Evolutionary conservation across 371 early-diverging fungal genomes (phyloP).

Genomic region (Funneliformis caledonium): DNA sequence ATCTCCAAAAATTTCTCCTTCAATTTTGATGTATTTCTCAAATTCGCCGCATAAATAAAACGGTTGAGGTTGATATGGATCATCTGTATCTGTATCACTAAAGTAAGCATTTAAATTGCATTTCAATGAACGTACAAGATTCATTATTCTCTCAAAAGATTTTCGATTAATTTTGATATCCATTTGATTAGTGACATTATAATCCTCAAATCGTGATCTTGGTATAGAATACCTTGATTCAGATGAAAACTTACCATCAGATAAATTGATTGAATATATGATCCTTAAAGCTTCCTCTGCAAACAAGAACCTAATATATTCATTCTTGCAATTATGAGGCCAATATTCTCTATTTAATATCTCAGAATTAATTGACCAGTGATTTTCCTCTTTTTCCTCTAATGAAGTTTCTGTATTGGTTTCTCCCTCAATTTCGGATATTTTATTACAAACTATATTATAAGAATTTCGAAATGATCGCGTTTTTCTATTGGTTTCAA

Average conservation of each 20-base stretch:
- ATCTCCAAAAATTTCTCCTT: neutral
- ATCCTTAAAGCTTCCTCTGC: neutral
- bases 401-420: neutral
- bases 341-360: neutral
- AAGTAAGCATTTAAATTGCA: neutral
- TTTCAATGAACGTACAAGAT: neutral
- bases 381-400: neutral
- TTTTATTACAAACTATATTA: neutral
- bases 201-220: neutral
- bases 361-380: neutral
- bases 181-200: neutral
- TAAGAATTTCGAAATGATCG: neutral
- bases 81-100: neutral
- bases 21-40: neutral
- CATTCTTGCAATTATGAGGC: neutral
- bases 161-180: neutral
- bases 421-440: neutral
- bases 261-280: neutral
- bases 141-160: neutral
- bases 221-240: neutral
- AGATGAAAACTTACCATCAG: neutral
- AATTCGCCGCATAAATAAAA: neutral
- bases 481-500: neutral
- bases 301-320: neutral
- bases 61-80: neutral